Evolutionary conservation across 768 basidiomycete species (phyloP), one percentile per base, ranked within the genome.

Genomic region (Kwoniella pini): DNA sequence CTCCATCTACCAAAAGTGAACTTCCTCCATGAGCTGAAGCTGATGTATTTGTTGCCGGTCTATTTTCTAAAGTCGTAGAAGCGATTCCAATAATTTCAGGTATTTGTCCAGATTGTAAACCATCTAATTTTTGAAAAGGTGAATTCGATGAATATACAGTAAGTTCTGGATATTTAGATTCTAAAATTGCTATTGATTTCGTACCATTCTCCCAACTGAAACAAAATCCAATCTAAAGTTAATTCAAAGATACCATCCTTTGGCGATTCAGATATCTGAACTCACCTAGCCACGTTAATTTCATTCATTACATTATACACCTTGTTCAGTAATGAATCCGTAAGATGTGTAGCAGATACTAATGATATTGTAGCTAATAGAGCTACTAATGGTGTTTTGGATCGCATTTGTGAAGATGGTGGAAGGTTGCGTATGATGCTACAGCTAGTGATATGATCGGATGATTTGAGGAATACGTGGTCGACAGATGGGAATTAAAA

Each of bases 321-420:
- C 31, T 74, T 61, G 31, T 53, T 49, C 53, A 74, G 49, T 5
- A 54, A 26, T 15, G 58, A 57, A 53, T 67, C 64, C 27, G 69
- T 66, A 15, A 73, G 61, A 42, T 73, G 66, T 24, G 58, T 60
- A 5, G 71, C 71, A 4, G 40, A n/a, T 19, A 60, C 57, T 12
- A 89, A 85, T 27, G 56, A 75, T 21, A 42, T 43, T 0, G 67
- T 83, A 19, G 77, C 89, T 55, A 87, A 89, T 57, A 86, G 70
- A 21, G 64, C 65, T n/a, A 59, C 85, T 0, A 72, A 75, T 3
- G 75, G 72, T 15, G 76, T 74, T 3, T 73, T 79, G 12, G 79
- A 80, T 24, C 70, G 60, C 10, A 82, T 81, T 21, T 84, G 26
- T 12, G 36, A 45, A 48, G 31, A 26, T 45, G 28, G 21, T 2